Conservation (phyloP, 768 basidiomycete species). For the Termitomyces sp. region DNA sequence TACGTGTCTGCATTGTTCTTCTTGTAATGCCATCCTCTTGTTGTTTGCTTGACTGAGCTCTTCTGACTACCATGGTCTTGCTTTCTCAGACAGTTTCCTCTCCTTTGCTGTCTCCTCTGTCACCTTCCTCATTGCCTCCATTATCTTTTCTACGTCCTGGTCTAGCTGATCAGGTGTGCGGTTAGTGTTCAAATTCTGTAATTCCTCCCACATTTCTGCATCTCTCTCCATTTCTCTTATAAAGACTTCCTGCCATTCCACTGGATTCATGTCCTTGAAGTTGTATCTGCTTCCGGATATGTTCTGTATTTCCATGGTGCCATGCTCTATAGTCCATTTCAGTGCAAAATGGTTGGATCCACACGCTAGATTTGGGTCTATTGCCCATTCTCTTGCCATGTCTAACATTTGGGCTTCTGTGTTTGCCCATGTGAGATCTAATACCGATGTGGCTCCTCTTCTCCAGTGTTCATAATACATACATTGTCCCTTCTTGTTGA, state of each 20-base stretch:
- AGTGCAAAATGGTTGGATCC: no score
- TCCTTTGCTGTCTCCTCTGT: background rate
- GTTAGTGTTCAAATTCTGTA: background rate
- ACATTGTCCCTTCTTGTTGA: no score
- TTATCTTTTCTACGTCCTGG: background rate
- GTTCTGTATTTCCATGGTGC: no score
- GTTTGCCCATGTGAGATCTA: no score
- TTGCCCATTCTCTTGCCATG: no score
- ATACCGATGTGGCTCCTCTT: background rate
- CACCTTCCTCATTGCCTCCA: background rate
- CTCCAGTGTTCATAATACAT: no score
- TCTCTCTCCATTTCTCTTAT: background rate
- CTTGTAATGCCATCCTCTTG: background rate
- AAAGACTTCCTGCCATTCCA: background rate
- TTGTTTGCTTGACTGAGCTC: background rate
- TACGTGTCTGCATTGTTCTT: background rate
- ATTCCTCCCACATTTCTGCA: background rate
- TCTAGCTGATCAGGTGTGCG: background rate
- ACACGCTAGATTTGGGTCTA: no score
- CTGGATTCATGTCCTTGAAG: background rate
- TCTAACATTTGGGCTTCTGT: no score
- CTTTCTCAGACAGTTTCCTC: background rate
- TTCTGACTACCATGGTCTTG: background rate
- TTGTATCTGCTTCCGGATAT: background rate
- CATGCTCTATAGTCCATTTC: background rate